Evolutionary conservation across 169 alveolate genomes (phyloP).

Genomic region (Plasmodium yoelii): DNA sequence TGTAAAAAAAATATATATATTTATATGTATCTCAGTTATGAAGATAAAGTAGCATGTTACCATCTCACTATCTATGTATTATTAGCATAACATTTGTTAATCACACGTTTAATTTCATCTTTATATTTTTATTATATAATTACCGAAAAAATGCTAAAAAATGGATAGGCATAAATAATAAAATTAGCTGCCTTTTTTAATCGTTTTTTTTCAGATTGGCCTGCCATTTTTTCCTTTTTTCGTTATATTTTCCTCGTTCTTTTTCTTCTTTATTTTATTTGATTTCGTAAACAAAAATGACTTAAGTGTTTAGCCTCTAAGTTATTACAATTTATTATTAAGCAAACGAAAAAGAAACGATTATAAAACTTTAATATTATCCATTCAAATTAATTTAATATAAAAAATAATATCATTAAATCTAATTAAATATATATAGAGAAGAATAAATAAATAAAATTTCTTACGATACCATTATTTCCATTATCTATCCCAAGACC

Average conservation of each 20-base stretch:
- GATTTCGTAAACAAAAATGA: neutral
- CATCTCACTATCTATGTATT: neutral
- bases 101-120: slow-evolving; percentile 4
- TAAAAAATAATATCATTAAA: too few relatives aligned
- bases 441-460: too few relatives aligned
- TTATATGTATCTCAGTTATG: neutral
- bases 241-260: neutral
- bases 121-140: slow-evolving; percentile 4
- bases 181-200: slow-evolving; percentile 61
- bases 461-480: too few relatives aligned
- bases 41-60: neutral
- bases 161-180: slow-evolving; percentile 63
- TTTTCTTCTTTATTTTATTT: slow-evolving; percentile 1
- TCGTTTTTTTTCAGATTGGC: slow-evolving; percentile 75
- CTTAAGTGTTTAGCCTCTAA: too few relatives aligned
- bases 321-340: too few relatives aligned
- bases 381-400: too few relatives aligned
- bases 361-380: too few relatives aligned
- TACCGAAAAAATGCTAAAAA: slow-evolving; percentile 76
- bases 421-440: too few relatives aligned
- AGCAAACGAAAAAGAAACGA: too few relatives aligned
- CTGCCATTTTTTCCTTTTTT: slow-evolving; percentile 57
- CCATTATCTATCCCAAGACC: too few relatives aligned
- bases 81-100: neutral
- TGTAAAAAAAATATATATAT: slow-evolving; percentile 29